A percentile compares a stretch with the other conserved stretches of the same genome.
Conservation (phyloP, 2,329 filamentous ascomycete species). For the Penicillium sp. region DNA sequence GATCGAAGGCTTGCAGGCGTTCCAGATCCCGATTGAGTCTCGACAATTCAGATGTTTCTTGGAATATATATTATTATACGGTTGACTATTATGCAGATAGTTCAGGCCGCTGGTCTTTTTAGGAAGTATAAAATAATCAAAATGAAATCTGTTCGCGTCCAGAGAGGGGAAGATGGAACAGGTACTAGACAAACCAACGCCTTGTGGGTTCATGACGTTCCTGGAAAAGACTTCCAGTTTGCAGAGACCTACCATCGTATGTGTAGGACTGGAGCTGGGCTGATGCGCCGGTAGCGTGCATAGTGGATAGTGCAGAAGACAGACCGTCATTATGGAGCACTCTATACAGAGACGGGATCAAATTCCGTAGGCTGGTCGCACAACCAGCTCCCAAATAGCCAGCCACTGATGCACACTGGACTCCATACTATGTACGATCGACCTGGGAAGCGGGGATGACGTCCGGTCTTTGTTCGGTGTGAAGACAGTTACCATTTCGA, state of each 20-base stretch:
- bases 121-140: too few species aligned
- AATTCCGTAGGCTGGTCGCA: neutral
- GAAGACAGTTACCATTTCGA: neutral
- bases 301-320: neutral
- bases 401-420: neutral
- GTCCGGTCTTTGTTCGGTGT: neutral
- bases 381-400: neutral
- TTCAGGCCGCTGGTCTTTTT: neutral
- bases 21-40: neutral
- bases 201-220: neutral
- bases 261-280: neutral
- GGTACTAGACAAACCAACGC: neutral
- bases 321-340: neutral
- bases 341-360: neutral
- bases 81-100: neutral
- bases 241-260: neutral
- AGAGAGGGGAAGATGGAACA: neutral
- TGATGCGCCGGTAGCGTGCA: neutral
- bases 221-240: neutral
- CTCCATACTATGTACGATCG: neutral
- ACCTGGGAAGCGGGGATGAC: neutral
- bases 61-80: neutral
- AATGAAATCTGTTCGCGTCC: neutral
- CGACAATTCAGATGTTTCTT: neutral
- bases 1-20: neutral